Evolutionary conservation across 805 yeast genomes (phyloP).

Genomic region (Allodekkera sacchari): DNA sequence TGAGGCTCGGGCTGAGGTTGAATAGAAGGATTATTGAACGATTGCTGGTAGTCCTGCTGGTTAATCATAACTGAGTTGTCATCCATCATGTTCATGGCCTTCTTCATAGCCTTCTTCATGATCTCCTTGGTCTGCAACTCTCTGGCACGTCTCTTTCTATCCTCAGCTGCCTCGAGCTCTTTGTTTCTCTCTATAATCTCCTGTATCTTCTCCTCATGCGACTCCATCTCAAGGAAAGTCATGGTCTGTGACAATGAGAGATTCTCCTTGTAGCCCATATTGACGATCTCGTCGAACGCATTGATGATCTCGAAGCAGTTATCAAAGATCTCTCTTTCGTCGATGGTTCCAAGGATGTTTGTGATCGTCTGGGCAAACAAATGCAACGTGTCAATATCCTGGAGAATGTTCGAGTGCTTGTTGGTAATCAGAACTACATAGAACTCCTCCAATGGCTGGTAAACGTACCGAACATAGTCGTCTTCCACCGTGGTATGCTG

Average conservation of each 20-base stretch:
- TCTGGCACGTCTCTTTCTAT: slow-evolving; percentile 90
- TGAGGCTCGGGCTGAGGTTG: slow-evolving; percentile 12
- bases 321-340: slow-evolving; percentile 74
- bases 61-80: neutral
- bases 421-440: slow-evolving; percentile 88
- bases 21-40: slow-evolving; percentile 16
- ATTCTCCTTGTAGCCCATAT: slow-evolving; percentile 85
- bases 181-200: slow-evolving; percentile 95
- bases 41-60: slow-evolving; percentile 1
- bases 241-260: slow-evolving; percentile 72
- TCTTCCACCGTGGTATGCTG: slow-evolving; percentile 95
- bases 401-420: slow-evolving; percentile 82
- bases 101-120: slow-evolving; percentile 49
- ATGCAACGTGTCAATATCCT: slow-evolving; percentile 88
- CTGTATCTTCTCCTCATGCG: slow-evolving; percentile 97
- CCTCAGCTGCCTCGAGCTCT: slow-evolving; percentile 94
- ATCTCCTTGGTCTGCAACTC: slow-evolving; percentile 69
- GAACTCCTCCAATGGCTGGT: slow-evolving; percentile 91
- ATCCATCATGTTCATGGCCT: slow-evolving; percentile 2
- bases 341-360: slow-evolving; percentile 59
- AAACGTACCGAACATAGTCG: slow-evolving; percentile 84
- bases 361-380: slow-evolving; percentile 77
- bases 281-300: slow-evolving; percentile 91
- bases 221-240: slow-evolving; percentile 92
- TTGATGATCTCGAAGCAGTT: slow-evolving; percentile 82